Evolutionary conservation across 768 basidiomycete genomes (phyloP), one percentile per base, ranked within the genome.

Genomic region (Kwoniella mangroviensis): DNA sequence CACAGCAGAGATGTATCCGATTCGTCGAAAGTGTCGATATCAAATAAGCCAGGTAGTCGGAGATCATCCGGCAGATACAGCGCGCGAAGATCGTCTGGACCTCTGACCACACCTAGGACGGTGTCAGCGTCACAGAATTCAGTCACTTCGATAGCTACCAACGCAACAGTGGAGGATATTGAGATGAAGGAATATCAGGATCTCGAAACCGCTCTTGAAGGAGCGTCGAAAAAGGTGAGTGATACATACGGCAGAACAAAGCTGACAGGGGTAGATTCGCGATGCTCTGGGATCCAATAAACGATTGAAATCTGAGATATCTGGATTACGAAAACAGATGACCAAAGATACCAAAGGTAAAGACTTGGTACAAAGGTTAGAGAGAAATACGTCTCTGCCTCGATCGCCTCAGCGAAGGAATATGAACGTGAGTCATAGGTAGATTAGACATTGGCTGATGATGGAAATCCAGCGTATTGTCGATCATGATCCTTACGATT

Each of bases 241-340:
- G 7, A 0, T 0, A 12, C 15, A 12, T 24, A 24, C 6, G 11
- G 22, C 21, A 15, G n/a, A 17, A 4, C 6, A n/a, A 19, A 49
- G 64, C 72, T 69, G 28, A 56, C 63, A 0, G 40, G 34, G 34
- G 58, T 71, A 94, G 93, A 85, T 93, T 69, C 90, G 90, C 64
- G 88, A 86, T 11, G 90, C 91, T 5, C 87, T 88, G 49, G 87
- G 88, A 49, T 87, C 88, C 17, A 85, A 93, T 67, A 94, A 93
- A 83, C 87, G 89, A 34, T 89, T 95, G 72, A 90, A 87, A 78
- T 81, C 89, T 19, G 92, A 93, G 72, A 82, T 89, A 1, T 63
- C 80, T 1, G 63, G 55, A 12, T 45, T 82, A 21, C 70, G 75
- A 53, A 78, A 72, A 51, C 73, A 76, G 58, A 59, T 78, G 11